Conservation (phyloP, 805 yeast genomes). For the Saccharomyces mikatae region DNA sequence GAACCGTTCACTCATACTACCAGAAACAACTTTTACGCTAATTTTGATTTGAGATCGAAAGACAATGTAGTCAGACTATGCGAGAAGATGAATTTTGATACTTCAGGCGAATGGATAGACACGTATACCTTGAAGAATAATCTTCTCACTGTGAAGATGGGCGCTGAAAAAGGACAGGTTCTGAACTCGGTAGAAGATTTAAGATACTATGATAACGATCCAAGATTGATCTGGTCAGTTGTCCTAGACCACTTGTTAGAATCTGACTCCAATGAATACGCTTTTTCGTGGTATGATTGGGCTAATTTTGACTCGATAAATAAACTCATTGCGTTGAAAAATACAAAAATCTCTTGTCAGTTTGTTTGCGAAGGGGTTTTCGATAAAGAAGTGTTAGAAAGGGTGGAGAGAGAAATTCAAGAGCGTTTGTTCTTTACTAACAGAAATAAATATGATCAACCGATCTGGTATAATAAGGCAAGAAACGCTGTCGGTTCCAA, state of each 20-base stretch:
- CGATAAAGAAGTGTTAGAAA: constrained; percentile 7
- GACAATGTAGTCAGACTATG: constrained; percentile 5
- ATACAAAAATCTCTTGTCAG: constrained; percentile 13
- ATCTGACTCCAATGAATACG: constrained; percentile 7
- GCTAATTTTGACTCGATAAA: constrained; percentile 38
- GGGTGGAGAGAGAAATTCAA: constrained; percentile 14
- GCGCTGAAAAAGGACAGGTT: constrained; percentile 11
- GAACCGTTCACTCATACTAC: background rate
- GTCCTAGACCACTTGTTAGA: constrained; percentile 36
- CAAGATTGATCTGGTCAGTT: constrained; percentile 47
- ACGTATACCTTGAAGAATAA: constrained; percentile 14
- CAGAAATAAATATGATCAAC: constrained; percentile 16
- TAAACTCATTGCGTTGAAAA: constrained; percentile 25
- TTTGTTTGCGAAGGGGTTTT: constrained; percentile 16
- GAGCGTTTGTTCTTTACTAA: constrained; percentile 16
- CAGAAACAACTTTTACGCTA: background rate
- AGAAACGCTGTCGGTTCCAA: background rate
- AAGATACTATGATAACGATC: constrained; percentile 45
- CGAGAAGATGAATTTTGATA: constrained; percentile 16
- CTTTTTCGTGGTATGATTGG: constrained; percentile 58
- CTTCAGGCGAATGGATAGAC: constrained; percentile 15
- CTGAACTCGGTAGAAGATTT: constrained; percentile 16
- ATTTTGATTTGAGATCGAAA: background rate
- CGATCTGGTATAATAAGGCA: constrained; percentile 10
- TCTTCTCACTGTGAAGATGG: constrained; percentile 15